Conservation (phyloP, 805 yeast genomes). For the Candida koratica region DNA sequence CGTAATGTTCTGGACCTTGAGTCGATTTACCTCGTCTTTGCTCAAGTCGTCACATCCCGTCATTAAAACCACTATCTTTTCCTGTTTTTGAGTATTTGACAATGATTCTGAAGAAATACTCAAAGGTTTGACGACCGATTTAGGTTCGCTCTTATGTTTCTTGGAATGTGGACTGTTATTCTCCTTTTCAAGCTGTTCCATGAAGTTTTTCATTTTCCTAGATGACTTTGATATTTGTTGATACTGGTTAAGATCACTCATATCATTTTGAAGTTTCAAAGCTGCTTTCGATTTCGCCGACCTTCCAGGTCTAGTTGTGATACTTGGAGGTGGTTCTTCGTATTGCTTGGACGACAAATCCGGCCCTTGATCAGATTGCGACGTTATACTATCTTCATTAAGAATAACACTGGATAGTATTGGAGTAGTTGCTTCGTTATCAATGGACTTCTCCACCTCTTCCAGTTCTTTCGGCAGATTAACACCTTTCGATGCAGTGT, state of each 20-base stretch:
- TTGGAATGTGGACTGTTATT: constrained; percentile 15
- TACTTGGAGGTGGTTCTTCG: too few species aligned
- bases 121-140: not conserved
- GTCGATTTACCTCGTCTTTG: constrained; percentile 26
- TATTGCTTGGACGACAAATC: not conserved
- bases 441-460: not conserved
- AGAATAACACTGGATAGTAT: too few species aligned
- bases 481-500: not conserved
- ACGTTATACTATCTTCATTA: not conserved
- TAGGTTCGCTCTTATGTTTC: constrained; percentile 11
- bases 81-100: not conserved
- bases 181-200: constrained; percentile 31
- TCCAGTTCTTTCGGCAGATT: not conserved
- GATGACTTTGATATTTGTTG: constrained; percentile 48
- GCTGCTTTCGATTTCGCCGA: constrained; percentile 69
- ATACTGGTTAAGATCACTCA: constrained; percentile 63
- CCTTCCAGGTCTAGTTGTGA: constrained; percentile 26
- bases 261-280: constrained; percentile 59
- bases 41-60: constrained; percentile 59
- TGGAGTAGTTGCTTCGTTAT: not conserved
- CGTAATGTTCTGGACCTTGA: constrained; percentile 5
- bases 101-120: not conserved
- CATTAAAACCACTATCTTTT: constrained; percentile 29
- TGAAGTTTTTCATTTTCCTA: constrained; percentile 35
- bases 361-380: not conserved